Evolutionary conservation across 2,329 filamentous ascomycete genomes (phyloP).

Genomic region (Akanthomyces dipterigenus): DNA sequence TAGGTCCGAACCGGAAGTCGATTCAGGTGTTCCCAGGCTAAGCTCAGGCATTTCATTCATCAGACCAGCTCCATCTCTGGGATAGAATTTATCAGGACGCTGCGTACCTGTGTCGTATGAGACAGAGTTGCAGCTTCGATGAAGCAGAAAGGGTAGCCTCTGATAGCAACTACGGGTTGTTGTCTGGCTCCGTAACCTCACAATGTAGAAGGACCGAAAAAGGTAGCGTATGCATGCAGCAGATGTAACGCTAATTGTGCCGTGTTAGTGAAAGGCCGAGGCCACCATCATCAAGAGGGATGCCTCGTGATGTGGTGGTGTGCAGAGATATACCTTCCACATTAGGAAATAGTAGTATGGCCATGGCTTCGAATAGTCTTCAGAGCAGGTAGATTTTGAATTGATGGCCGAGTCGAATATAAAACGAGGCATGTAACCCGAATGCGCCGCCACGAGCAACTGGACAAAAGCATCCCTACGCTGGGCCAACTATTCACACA

Average conservation of each 20-base stretch:
- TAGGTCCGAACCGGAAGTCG: background rate
- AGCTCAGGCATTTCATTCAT: background rate
- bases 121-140: no score
- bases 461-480: background rate
- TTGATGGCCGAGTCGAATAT: background rate
- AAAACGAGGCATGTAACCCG: background rate
- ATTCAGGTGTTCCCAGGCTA: no score
- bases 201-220: background rate
- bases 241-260: background rate
- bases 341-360: background rate
- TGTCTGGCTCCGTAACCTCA: background rate
- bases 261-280: conserved; percentile 5
- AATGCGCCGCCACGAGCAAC: background rate
- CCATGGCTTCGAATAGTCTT: background rate
- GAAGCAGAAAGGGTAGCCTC: no score
- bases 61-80: no score
- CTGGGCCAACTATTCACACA: background rate
- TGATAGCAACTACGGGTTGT: background rate
- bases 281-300: background rate
- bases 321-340: conserved; percentile 2
- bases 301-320: background rate
- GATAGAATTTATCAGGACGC: no score
- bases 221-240: background rate
- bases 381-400: no score
- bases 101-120: no score